Conservation (phyloP, 1,139 yeast species). For the Yamadazyma trypodendri region DNA sequence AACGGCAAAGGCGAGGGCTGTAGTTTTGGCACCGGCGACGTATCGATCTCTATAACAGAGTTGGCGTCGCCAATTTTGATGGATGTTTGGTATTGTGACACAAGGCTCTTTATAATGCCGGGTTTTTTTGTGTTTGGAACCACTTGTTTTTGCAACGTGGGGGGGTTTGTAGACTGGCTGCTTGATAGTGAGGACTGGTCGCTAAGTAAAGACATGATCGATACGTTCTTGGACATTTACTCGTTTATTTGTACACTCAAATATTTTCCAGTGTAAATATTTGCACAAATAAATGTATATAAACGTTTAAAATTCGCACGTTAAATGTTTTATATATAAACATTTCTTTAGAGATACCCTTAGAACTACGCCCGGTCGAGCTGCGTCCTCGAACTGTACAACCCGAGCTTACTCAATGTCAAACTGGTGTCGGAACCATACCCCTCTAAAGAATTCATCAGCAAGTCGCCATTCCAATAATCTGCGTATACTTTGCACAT, state of each 20-base stretch:
- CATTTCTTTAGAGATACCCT: no score
- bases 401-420: conserved; percentile 74
- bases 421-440: conserved; percentile 88
- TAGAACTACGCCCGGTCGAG: conserved; percentile 59
- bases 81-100: conserved; percentile 25
- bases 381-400: conserved; percentile 61
- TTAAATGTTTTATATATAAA: not conserved
- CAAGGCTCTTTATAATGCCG: conserved; percentile 11
- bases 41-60: conserved; percentile 17
- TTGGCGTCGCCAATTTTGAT: conserved; percentile 17
- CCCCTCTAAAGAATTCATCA: conserved; percentile 81
- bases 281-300: no score
- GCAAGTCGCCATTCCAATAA: conserved; percentile 91
- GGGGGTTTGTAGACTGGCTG: no score
- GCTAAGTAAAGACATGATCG: conserved; percentile 24
- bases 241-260: no score
- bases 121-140: no score
- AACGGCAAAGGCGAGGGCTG: conserved; percentile 12
- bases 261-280: no score
- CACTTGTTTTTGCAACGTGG: no score
- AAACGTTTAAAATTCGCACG: no score
- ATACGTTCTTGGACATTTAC: conserved; percentile 19
- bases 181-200: no score
- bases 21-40: conserved; percentile 13
- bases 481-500: conserved; percentile 91